Evolutionary conservation across 2,329 filamentous ascomycete genomes (phyloP), one percentile per base, ranked within the genome.

Genomic region (Botrytis medusae): DNA sequence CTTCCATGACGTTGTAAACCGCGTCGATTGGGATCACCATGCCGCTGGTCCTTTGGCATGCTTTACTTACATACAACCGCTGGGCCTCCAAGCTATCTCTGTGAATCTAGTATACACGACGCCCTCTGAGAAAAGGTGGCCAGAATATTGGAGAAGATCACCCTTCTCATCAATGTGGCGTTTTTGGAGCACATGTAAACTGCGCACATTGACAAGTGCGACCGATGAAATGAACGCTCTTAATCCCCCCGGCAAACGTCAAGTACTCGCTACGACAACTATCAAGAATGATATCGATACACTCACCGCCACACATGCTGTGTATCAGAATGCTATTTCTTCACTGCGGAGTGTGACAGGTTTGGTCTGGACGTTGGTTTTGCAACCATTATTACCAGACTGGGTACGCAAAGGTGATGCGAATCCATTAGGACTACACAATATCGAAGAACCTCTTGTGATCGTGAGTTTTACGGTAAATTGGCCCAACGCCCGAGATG

Each of bases 231-330:
- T 82, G 74, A 79, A 78, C 57, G 54, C 74, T 42, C 77, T 81
- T 25, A 81, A 79, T 65, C 78, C 79, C n/a, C 77, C 79, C 4
- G 79, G 80, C 12, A 75, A 77, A 60, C 77, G 80, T 12, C 82
- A 83, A 69, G 74, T 77, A 2, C 81, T 81, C 44, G 80, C 75
- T 16, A 82, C 79, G 1, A 83, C 81, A n/a, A 83, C 82, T 12
- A 77, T 82, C 64, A 80, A 80, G 67, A 83, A 82, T 44, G 80
- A 82, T n/a, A 48, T 46, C 20, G 75, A 75, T 25, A 83, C 81
- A 2, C 67, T 83, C 7, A 60, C 74, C 12, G 80, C 78, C 12
- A 73, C 75, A 0, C 78, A 83, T 68, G 62, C 74, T 32, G 78
- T 78, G 1, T 83, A 82, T 64, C 63, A 60, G 20, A 74, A 81